Evolutionary conservation across 2,329 filamentous ascomycete genomes (phyloP).

Genomic region (Alternaria sp.): DNA sequence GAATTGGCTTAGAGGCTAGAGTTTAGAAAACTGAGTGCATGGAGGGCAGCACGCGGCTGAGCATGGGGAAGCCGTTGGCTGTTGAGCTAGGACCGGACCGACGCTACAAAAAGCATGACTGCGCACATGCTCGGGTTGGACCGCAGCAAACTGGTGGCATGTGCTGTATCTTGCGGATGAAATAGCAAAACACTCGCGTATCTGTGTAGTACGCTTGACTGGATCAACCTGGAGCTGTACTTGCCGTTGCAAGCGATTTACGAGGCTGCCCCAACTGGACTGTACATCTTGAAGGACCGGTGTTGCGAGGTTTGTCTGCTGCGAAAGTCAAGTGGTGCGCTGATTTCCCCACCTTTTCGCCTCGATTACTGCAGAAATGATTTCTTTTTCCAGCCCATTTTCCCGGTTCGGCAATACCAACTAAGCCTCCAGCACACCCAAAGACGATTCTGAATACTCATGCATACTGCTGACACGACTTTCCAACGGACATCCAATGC

Average conservation of each 20-base stretch:
- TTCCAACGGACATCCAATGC: not conserved
- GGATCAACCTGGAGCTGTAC: not conserved
- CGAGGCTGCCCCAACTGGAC: not conserved
- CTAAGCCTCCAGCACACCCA: too few species aligned
- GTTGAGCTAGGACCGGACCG: not conserved
- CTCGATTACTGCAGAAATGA: not conserved
- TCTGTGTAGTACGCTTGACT: not conserved
- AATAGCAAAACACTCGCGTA: not conserved
- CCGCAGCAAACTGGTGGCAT: not conserved
- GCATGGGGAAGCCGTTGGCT: too few species aligned
- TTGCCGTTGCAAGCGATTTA: not conserved
- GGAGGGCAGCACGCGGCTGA: too few species aligned
- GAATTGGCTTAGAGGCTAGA: too few species aligned
- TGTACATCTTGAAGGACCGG: accelerated
- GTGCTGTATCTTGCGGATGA: not conserved
- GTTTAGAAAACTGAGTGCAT: too few species aligned
- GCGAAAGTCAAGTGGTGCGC: not conserved
- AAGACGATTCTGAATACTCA: too few species aligned
- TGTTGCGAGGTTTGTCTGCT: not conserved
- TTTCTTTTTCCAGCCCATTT: not conserved
- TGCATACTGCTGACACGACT: not conserved
- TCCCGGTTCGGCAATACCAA: not conserved
- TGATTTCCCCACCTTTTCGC: not conserved
- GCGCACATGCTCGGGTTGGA: not conserved
- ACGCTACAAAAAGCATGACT: not conserved